Evolutionary conservation across 2,329 filamentous ascomycete species (phyloP).

Genomic region (Dothideomycetes sp.): DNA sequence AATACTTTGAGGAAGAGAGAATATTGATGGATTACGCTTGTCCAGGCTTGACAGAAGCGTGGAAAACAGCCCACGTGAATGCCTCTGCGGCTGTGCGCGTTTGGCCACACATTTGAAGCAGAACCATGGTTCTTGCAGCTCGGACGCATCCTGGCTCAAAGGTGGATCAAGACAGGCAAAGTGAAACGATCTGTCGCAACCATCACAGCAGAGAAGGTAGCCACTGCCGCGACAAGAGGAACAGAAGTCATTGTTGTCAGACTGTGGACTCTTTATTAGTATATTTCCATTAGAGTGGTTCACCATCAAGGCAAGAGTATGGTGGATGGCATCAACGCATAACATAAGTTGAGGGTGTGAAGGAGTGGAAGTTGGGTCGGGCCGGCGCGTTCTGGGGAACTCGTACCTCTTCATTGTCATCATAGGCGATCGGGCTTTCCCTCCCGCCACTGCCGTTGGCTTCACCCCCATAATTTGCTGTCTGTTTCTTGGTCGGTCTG

Average conservation of each 20-base stretch:
- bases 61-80: conserved; percentile 47
- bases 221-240: conserved; percentile 75
- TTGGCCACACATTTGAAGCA: conserved; percentile 60
- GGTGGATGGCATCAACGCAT: background rate
- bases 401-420: conserved; percentile 46
- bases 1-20: conserved; percentile 54
- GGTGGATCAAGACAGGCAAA: conserved; percentile 80
- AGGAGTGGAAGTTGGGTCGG: conserved; percentile 14
- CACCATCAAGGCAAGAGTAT: too few species aligned
- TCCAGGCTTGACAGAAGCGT: conserved; percentile 44
- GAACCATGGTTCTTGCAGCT: conserved; percentile 61
- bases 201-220: conserved; percentile 85
- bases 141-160: conserved; percentile 38
- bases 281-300: too few species aligned
- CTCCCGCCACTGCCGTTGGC: conserved; percentile 54
- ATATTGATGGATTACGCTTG: conserved; percentile 23
- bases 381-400: conserved; percentile 22
- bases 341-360: background rate
- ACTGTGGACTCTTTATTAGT: conserved; percentile 30
- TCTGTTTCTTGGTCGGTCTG: conserved; percentile 69
- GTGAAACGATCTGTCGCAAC: conserved; percentile 82
- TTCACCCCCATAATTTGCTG: conserved; percentile 56
- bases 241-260: conserved; percentile 80
- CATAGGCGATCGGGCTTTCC: conserved; percentile 50
- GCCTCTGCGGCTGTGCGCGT: conserved; percentile 21